Conservation (phyloP, 2,329 filamentous ascomycete genomes). For the Epichloe scottii region DNA sequence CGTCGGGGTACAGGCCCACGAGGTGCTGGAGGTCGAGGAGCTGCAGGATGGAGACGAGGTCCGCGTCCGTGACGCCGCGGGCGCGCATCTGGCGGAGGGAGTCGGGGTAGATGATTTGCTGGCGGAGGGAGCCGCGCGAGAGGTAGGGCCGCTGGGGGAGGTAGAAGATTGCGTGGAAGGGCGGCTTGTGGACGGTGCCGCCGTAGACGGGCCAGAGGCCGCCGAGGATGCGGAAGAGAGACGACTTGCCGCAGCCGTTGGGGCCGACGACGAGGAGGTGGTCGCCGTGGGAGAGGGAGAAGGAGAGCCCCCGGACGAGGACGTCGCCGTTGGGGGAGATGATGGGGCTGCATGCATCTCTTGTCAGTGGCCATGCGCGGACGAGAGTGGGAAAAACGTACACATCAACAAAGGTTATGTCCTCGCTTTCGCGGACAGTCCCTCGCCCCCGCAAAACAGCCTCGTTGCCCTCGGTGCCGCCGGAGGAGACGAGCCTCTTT, state of each 20-base stretch:
- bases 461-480: slow-evolving; percentile 68
- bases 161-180: slow-evolving; percentile 92
- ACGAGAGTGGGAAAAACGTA: slow-evolving; percentile 24
- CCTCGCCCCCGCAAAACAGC: slow-evolving; percentile 74
- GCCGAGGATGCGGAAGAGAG: slow-evolving; percentile 88
- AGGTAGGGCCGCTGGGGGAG: slow-evolving; percentile 94
- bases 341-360: slow-evolving; percentile 54
- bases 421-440: slow-evolving; percentile 64
- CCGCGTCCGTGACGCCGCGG: slow-evolving; percentile 69
- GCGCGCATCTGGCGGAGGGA: slow-evolving; percentile 74
- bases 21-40: slow-evolving; percentile 75
- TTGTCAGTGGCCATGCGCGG: not conserved
- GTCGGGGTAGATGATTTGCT: slow-evolving; percentile 96
- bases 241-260: slow-evolving; percentile 95
- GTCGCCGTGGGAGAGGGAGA: slow-evolving; percentile 73
- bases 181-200: slow-evolving; percentile 81
- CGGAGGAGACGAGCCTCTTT: slow-evolving; percentile 90
- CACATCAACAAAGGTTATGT: slow-evolving; percentile 78
- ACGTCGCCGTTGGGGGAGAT: slow-evolving; percentile 95
- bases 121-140: slow-evolving; percentile 78
- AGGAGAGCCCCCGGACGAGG: slow-evolving; percentile 72
- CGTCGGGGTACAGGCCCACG: slow-evolving; percentile 60
- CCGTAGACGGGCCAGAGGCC: slow-evolving; percentile 97
- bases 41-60: slow-evolving; percentile 64
- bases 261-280: slow-evolving; percentile 92